Percentiles rank a stretch among this genome's conserved stretches.
phyloP scores from a whole-genome alignment of 2,329 filamentous ascomycete genomes.

The Fusarium succisae region DNA sequence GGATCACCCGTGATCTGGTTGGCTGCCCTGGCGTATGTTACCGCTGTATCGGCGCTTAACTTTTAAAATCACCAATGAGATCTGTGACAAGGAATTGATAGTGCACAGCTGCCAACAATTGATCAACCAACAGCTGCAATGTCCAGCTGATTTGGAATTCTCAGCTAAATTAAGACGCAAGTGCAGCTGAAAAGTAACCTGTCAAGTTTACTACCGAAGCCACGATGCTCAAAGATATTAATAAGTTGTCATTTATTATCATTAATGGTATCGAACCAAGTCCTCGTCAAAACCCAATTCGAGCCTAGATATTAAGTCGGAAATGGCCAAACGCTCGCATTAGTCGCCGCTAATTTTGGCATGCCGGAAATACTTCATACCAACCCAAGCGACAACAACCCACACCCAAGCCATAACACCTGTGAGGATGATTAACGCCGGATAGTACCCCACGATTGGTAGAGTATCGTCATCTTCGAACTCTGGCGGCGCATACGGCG shows the following conservation, averaged over 20 bases:
- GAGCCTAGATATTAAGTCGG: neutral
- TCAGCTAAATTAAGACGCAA: constrained; percentile 12
- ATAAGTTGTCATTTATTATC: constrained; percentile 22
- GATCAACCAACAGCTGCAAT: constrained; percentile 12
- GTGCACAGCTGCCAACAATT: constrained; percentile 4
- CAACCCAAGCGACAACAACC: constrained; percentile 97
- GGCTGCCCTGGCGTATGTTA: constrained; percentile 17
- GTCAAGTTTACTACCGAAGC: neutral
- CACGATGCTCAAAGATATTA: neutral
- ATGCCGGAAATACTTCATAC: constrained; percentile 99
- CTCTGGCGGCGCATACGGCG: constrained; percentile 93
- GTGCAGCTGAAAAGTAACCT: neutral
- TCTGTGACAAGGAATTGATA: neutral
- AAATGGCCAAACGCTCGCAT: constrained; percentile 48
- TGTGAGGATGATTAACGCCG: constrained; percentile 90
- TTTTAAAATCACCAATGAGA: constrained; percentile 16
- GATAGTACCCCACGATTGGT: constrained; percentile 97
- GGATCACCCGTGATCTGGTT: constrained; percentile 5
- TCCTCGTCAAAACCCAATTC: constrained; percentile 3
- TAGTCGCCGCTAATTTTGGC: constrained; percentile 82
- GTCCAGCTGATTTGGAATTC: neutral
- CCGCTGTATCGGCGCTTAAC: constrained; percentile 33
- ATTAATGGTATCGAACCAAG: constrained; percentile 2
- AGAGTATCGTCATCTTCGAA: constrained; percentile 93
- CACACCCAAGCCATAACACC: constrained; percentile 99